Base-by-base conservation (phyloP, 306 rosid genomes). In the Acacia confusa region DNA sequence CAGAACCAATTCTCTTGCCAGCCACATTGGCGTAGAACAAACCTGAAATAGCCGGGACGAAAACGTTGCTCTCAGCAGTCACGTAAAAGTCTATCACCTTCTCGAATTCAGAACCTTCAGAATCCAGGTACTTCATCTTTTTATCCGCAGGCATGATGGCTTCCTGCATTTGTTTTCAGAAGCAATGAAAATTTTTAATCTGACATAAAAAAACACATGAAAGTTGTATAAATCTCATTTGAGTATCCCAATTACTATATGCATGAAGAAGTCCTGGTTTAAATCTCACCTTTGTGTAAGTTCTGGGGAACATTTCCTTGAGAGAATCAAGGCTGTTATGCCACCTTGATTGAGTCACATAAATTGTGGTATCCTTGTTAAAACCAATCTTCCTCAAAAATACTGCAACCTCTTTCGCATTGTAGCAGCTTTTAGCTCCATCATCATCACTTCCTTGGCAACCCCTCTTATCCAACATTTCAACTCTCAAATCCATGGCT, bases 311-410 rank as follows among this genome's bases (percentile, higher is more conserved):
- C 82, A 89, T 60, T 80, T 96, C 99, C 88, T 96, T 96, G 52
- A 96, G 90, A 83, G 87, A 87, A 81, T 93, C 97, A 67, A 96
- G 94, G 88, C 94, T 88, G 84, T 81, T 80, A 77, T 89, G 92
- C 99, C 99, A 93, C 79, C 92, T 93, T 41, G 99, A 89, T 86
- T 93, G 92, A 72, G 99, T 96, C 82, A 96, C 87, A 85, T 96
- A 96, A 28, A 96, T 81, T 30, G 99, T 91, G 57, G 99, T 92
- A 68, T 91, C 97, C 89, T 96, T 93, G n/a, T 85, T 75, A 63
- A 89, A 93, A 48, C 97, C 94, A 30, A 90, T 85, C 87, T 96
- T 93, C 82, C 92, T 91, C 89, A 96, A 81, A 84, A 96, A 96
- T 24, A 85, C 43, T 40, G 94, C 99, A 66, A 89, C 70, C 82